These are phyloP conservation scores for Endotrypanum monterogeii DNA, from an alignment of 208 protist species.

Conservation along the genomic window DNA sequence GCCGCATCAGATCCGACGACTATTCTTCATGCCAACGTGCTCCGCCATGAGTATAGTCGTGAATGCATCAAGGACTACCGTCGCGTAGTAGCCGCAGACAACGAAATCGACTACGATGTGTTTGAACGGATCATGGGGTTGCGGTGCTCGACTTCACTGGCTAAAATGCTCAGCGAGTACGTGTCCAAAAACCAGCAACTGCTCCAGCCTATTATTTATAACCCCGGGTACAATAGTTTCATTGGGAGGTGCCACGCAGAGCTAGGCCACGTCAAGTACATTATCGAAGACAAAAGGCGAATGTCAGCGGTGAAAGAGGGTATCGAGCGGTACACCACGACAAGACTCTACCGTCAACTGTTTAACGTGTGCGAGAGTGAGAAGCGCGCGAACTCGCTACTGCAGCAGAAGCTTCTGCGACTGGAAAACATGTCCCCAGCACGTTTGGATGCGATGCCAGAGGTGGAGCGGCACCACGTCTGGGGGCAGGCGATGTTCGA, in stretches of 20 bases:
- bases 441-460: conserved; percentile 60
- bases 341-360: conserved; percentile 65
- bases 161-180: conserved; percentile 52
- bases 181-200: conserved; percentile 38
- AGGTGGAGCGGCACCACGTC: conserved; percentile 69
- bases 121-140: conserved; percentile 67
- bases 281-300: conserved; percentile 20
- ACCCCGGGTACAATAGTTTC: conserved; percentile 30
- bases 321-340: conserved; percentile 80
- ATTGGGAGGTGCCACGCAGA: conserved; percentile 21
- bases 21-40: conserved; percentile 15
- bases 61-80: conserved; percentile 74
- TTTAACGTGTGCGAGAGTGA: conserved; percentile 58
- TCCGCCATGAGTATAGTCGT: conserved; percentile 53
- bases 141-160: conserved; percentile 36
- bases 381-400: conserved; percentile 26
- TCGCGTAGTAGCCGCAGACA: conserved; percentile 55
- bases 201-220: conserved; percentile 31
- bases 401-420: conserved; percentile 45
- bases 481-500: conserved; percentile 86
- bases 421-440: conserved; percentile 44
- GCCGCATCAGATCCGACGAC: not conserved
- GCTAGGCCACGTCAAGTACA: conserved; percentile 24
- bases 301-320: conserved; percentile 53
- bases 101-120: conserved; percentile 68